These are phyloP conservation scores for Aspergillus ochraceoroseus DNA, from an alignment of 2,329 filamentous ascomycete species.

Conservation along the genomic window DNA sequence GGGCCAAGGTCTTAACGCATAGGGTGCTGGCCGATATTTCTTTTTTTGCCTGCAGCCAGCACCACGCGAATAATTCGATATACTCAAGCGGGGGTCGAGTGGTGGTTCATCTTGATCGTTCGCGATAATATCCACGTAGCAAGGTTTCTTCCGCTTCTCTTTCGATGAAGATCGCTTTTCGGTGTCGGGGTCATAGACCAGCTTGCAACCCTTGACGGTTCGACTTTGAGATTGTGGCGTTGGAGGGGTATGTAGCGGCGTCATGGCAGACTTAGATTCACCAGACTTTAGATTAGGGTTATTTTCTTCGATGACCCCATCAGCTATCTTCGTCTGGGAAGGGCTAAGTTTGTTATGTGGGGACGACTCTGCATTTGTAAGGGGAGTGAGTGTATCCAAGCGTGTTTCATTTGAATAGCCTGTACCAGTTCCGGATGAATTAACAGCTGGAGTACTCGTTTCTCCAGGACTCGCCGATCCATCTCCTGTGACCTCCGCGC, in stretches of 20 bases:
- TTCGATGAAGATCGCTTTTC: slow-evolving; percentile 54
- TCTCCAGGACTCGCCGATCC: slow-evolving; percentile 70
- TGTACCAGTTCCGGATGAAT: slow-evolving; percentile 52
- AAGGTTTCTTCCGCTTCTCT: slow-evolving; percentile 52
- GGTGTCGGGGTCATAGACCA: slow-evolving; percentile 59
- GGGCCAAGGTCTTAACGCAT: slow-evolving; percentile 73
- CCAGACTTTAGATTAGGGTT: slow-evolving; percentile 28
- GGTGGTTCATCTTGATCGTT: slow-evolving; percentile 59
- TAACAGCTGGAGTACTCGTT: slow-evolving; percentile 67
- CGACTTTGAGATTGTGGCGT: slow-evolving; percentile 48
- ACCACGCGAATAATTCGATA: slow-evolving; percentile 57
- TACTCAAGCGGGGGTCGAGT: slow-evolving; percentile 73
- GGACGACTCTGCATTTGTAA: slow-evolving; percentile 63
- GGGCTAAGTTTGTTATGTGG: slow-evolving; percentile 57
- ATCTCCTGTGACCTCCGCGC: slow-evolving; percentile 54
- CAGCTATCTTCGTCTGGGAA: slow-evolving; percentile 38
- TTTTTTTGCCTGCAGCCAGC: slow-evolving; percentile 62
- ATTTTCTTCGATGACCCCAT: slow-evolving; percentile 30
- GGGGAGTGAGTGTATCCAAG: slow-evolving; percentile 55
- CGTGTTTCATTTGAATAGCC: slow-evolving; percentile 53
- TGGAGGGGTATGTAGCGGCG: slow-evolving; percentile 42
- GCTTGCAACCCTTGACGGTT: slow-evolving; percentile 54
- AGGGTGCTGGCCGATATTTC: slow-evolving; percentile 68
- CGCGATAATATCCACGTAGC: slow-evolving; percentile 51
- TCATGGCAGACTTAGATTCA: slow-evolving; percentile 33